Percentiles rank a stretch among this genome's conserved stretches.
Conservation (phyloP, 2,329 filamentous ascomycete genomes). For the Cladosporium sp. region DNA sequence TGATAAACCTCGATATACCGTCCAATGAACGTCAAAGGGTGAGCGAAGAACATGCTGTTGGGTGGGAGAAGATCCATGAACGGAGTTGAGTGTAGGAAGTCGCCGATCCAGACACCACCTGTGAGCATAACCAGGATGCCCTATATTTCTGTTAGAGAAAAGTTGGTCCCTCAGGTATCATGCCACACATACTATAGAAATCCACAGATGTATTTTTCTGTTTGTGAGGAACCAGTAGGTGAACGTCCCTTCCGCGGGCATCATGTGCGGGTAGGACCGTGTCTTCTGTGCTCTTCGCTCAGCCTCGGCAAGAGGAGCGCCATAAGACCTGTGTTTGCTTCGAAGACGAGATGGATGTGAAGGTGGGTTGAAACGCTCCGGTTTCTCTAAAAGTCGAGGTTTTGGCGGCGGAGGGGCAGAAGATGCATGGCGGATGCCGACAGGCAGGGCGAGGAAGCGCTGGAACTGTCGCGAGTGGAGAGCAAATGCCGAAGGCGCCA, state of each 20-base stretch:
- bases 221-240: slow-evolving; percentile 81
- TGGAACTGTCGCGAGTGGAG: slow-evolving; percentile 27
- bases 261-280: slow-evolving; percentile 81
- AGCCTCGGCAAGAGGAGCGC: slow-evolving; percentile 62
- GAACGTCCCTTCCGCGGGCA: slow-evolving; percentile 77
- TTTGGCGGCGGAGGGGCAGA: slow-evolving; percentile 44
- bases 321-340: slow-evolving; percentile 63
- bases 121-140: slow-evolving; percentile 67
- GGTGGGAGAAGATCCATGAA: slow-evolving; percentile 75
- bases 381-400: slow-evolving; percentile 74
- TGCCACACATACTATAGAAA: slow-evolving; percentile 65
- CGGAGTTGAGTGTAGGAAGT: slow-evolving; percentile 74
- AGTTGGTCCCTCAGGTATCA: not conserved
- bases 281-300: slow-evolving; percentile 63
- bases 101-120: slow-evolving; percentile 67
- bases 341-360: slow-evolving; percentile 74
- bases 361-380: slow-evolving; percentile 83
- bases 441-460: slow-evolving; percentile 15
- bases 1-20: slow-evolving; percentile 68
- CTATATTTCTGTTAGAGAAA: slow-evolving; percentile 31
- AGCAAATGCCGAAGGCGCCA: slow-evolving; percentile 21
- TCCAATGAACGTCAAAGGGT: slow-evolving; percentile 64
- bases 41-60: slow-evolving; percentile 61
- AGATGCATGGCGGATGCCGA: slow-evolving; percentile 27
- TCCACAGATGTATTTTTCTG: slow-evolving; percentile 69